Conservation (phyloP, 805 yeast genomes). For the Saccharomycopsis sp. region DNA sequence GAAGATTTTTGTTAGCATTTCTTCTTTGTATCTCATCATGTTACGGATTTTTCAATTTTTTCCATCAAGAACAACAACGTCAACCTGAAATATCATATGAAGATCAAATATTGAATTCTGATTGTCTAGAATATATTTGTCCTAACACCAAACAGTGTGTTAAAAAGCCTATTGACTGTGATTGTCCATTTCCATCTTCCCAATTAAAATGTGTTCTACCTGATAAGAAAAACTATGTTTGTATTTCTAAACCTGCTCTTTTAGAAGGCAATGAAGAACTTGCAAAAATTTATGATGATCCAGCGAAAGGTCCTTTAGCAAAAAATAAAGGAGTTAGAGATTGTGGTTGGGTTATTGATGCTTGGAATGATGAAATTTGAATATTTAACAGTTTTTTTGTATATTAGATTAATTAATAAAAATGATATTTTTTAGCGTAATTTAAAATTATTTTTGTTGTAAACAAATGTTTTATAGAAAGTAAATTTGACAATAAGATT, state of each 20-base stretch:
- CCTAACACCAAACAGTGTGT: constrained; percentile 81
- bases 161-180: constrained; percentile 56
- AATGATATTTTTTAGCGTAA: no score
- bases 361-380: constrained; percentile 43
- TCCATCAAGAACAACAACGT: constrained; percentile 29
- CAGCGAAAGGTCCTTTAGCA: constrained; percentile 36
- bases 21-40: no score
- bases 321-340: constrained; percentile 46
- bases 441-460: no score
- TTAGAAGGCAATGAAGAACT: constrained; percentile 28
- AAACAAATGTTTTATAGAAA: no score
- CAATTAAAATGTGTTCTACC: constrained; percentile 78
- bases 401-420: no score
- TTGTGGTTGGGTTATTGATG: constrained; percentile 77
- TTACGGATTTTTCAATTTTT: constrained; percentile 34
- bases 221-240: constrained; percentile 50
- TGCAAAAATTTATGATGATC: constrained; percentile 30
- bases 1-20: no score
- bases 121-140: constrained; percentile 65
- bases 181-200: constrained; percentile 82
- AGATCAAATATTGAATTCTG: constrained; percentile 27
- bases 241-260: constrained; percentile 74
- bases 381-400: no score
- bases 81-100: constrained; percentile 26
- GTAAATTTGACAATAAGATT: no score